phyloP scores from a whole-genome alignment of 495 filamentous ascomycete genomes.

The Aspergillus incahuasiensis region DNA sequence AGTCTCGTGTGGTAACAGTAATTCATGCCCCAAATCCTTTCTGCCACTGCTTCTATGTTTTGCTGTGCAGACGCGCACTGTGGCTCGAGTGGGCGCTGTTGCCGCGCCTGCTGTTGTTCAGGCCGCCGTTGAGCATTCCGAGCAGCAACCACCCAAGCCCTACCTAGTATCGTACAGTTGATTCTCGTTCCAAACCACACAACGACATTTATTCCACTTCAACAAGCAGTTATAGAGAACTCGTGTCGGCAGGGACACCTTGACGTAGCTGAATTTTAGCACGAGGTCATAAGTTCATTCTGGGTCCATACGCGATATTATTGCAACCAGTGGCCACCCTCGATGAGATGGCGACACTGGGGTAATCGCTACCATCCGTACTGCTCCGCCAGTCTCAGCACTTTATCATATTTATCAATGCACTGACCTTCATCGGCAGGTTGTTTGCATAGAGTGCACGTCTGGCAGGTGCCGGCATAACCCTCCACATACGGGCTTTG shows the following conservation, averaged over 20 bases:
- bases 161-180: conserved; percentile 23
- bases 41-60: conserved; percentile 4
- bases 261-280: neutral
- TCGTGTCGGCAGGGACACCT: conserved; percentile 16
- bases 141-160: conserved; percentile 17
- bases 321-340: conserved; percentile 22
- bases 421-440: conserved; percentile 25
- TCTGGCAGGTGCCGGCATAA: conserved; percentile 23
- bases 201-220: conserved; percentile 48
- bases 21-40: neutral
- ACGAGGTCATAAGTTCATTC: neutral
- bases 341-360: conserved; percentile 23
- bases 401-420: conserved; percentile 4
- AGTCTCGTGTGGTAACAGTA: conserved; percentile 1
- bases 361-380: conserved; percentile 29
- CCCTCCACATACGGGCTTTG: conserved; percentile 7
- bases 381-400: conserved; percentile 21
- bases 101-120: neutral
- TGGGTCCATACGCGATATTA: conserved; percentile 22
- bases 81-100: too few relatives aligned
- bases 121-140: neutral
- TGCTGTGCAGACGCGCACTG: neutral
- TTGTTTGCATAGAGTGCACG: conserved; percentile 34
- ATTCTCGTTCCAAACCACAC: conserved; percentile 36
- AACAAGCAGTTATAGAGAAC: conserved; percentile 22